Percentiles rank a stretch among this genome's conserved stretches.
These are phyloP conservation scores for Stephanodiscus triporus DNA, from an alignment of 108 stramenopile species.

Conservation along the genomic window DNA sequence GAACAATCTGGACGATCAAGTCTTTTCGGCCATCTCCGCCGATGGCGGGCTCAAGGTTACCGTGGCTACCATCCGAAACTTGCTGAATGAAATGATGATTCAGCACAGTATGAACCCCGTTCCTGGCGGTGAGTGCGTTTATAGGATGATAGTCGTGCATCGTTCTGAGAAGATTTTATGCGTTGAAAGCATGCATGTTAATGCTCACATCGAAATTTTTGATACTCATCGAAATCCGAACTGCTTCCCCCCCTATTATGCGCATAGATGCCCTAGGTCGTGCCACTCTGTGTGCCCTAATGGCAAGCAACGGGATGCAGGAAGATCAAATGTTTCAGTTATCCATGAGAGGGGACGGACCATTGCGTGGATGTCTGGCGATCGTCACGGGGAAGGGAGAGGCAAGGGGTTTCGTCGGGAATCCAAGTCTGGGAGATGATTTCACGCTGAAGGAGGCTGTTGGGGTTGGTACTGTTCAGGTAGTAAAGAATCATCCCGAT, in stretches of 20 bases:
- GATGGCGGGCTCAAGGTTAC: conserved; percentile 86
- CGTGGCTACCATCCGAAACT: conserved; percentile 76
- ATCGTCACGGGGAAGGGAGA: conserved; percentile 72
- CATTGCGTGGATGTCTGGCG: conserved; percentile 71
- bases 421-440: conserved; percentile 67
- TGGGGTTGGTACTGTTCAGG: conserved; percentile 75
- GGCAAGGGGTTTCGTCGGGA: conserved; percentile 80
- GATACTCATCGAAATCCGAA: not conserved
- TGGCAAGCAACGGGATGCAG: conserved; percentile 87
- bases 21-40: conserved; percentile 79
- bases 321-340: conserved; percentile 84
- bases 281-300: conserved; percentile 62
- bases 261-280: conserved; percentile 71
- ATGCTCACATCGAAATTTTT: not conserved
- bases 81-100: conserved; percentile 85
- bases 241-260: not conserved
- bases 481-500: conserved; percentile 90
- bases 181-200: not conserved
- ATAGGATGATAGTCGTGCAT: not conserved
- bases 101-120: conserved; percentile 74
- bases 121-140: conserved; percentile 34
- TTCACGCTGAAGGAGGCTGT: conserved; percentile 72
- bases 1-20: conserved; percentile 80
- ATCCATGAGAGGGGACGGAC: conserved; percentile 80
- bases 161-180: not conserved